Evolutionary conservation across 441 rosid species (phyloP).

Genomic region (Gossypium schwendimanii): DNA sequence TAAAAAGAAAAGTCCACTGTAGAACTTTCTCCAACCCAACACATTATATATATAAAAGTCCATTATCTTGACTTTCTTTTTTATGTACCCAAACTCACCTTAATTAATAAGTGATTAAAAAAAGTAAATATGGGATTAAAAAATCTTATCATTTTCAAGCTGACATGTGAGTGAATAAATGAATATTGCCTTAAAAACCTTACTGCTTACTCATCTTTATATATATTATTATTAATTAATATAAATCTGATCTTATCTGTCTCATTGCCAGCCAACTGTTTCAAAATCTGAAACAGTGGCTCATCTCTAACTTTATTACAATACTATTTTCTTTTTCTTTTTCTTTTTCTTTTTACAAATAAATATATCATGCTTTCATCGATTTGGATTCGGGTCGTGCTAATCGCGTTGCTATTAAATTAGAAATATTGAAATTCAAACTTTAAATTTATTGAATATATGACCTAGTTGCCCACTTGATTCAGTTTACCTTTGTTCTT

Average conservation of each 20-base stretch:
- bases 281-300: constrained; percentile 24
- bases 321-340: too few relatives aligned
- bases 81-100: not conserved
- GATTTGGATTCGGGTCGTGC: fast-evolving
- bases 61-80: constrained; percentile 21
- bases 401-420: not conserved
- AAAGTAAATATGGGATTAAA: constrained; percentile 1
- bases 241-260: not conserved
- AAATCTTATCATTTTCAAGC: constrained; percentile 14
- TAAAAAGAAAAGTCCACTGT: not conserved
- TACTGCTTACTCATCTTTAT: not conserved
- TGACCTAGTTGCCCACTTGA: not conserved
- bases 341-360: too few relatives aligned
- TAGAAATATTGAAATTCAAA: not conserved
- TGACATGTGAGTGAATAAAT: constrained; percentile 17
- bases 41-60: constrained; percentile 14
- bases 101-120: not conserved
- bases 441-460: not conserved
- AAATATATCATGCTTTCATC: too few relatives aligned
- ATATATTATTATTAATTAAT: not conserved
- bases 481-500: not conserved
- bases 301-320: not conserved
- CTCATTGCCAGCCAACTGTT: constrained; percentile 27
- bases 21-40: constrained; percentile 13
- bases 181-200: not conserved